Base-by-base conservation (phyloP, 179 eudicot species). In the Pouteria campechiana region DNA sequence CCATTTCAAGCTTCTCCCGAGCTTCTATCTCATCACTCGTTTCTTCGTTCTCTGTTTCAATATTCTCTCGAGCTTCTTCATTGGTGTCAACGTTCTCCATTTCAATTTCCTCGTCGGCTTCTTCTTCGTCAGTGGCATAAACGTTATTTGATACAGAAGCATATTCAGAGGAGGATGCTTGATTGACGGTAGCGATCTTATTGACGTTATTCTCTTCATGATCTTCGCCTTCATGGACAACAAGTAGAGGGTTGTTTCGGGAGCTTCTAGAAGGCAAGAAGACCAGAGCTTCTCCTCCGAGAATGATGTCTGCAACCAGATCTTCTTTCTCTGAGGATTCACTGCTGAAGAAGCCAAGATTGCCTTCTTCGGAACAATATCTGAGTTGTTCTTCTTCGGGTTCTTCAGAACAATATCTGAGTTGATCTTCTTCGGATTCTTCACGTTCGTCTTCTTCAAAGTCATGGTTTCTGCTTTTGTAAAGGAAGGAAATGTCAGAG, bases 321-420 rank as follows among this genome's bases (percentile, higher is more conserved):
- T 70, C 55, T 11, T 41, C 39, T 37, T 40, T 54, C 40, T 60
- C 69, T 8, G 13, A 12, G 44, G 22, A 12, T 20, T 64, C 54
- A 3, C 41, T 25, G 20, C 37, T 22, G 37, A 59, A 45, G 37
- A 50, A 58, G 14, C 37, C 44, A 12, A 31, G 44, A 9, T 41
- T 54, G 10, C 23, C 50, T 37, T 36, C 64, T 12, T 50, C 60
- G n/a, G n/a, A n/a, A n/a, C n/a, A n/a, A n/a, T n/a, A n/a, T n/a
- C n/a, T n/a, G n/a, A n/a, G n/a, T 25, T 52, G 61, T 30, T 50
- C 62, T 24, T 62, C 62, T 15, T 46, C 63, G 5, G 66, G 83
- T 33, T 70, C 80, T 3, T 73, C 78, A 1, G 65, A 63, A 42
- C n/a, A n/a, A n/a, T n/a, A n/a, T n/a, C n/a, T n/a, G n/a, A n/a